Evolutionary conservation across 441 rosid genomes (phyloP).

Genomic region (Erodium texanum): DNA sequence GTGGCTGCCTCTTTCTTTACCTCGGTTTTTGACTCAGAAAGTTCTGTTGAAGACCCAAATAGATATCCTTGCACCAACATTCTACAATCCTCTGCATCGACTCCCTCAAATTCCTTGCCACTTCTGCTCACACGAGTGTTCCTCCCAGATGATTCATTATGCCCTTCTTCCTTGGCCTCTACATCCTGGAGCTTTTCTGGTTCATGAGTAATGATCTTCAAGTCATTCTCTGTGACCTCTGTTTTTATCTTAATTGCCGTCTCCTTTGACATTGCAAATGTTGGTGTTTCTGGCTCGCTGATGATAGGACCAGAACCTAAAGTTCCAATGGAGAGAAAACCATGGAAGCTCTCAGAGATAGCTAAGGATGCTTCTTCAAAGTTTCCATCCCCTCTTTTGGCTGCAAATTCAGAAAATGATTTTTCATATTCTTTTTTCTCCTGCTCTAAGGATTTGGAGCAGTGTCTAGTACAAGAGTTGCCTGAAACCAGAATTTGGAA

Average conservation of each 20-base stretch:
- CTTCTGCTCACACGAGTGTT: conserved; percentile 52
- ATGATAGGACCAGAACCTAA: conserved; percentile 50
- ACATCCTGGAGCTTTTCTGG: conserved; percentile 71
- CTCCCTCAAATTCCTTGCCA: conserved; percentile 40
- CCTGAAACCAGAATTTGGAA: conserved; percentile 37
- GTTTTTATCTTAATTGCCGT: conserved; percentile 30
- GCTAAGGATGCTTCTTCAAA: conserved; percentile 25
- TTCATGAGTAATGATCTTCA: conserved; percentile 52
- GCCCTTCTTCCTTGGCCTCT: conserved; percentile 55
- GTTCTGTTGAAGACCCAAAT: conserved; percentile 51
- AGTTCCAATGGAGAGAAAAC: conserved; percentile 84
- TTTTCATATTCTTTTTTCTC: conserved; percentile 33
- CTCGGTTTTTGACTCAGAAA: conserved; percentile 40
- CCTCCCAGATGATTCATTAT: conserved; percentile 49
- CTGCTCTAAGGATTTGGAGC: conserved; percentile 26
- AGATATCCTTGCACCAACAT: conserved; percentile 59
- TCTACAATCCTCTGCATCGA: conserved; percentile 32
- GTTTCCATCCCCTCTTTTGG: conserved; percentile 21
- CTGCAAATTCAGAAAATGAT: conserved; percentile 29
- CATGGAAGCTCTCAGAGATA: conserved; percentile 54
- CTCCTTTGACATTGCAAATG: conserved; percentile 44
- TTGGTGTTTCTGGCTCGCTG: conserved; percentile 59
- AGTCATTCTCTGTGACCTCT: conserved; percentile 49
- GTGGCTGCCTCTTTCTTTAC: conserved; percentile 33
- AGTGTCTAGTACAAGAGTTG: conserved; percentile 35